Evolutionary conservation across 2,329 filamentous ascomycete species (phyloP).

Genomic region (Ascochyta fabae): DNA sequence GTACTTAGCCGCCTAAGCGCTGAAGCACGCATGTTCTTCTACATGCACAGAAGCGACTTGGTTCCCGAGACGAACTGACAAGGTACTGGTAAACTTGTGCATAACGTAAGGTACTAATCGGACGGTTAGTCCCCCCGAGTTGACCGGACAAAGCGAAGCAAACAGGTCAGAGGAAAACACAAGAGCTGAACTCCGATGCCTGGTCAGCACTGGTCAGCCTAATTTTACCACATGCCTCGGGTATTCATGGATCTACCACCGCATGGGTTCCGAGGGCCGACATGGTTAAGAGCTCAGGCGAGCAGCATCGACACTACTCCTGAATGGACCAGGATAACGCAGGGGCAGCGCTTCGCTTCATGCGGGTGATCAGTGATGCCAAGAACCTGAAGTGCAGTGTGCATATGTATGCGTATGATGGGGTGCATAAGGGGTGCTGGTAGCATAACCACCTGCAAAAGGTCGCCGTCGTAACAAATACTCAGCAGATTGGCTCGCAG

Average conservation of each 20-base stretch:
- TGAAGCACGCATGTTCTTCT: not conserved
- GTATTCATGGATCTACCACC: not conserved
- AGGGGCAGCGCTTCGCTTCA: slow-evolving; percentile 13
- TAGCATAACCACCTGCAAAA: slow-evolving; percentile 5
- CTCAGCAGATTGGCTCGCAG: slow-evolving; percentile 8
- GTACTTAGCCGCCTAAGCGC: slow-evolving; percentile 10
- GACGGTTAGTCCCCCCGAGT: not conserved
- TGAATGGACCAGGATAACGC: not conserved
- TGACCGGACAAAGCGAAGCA: slow-evolving; percentile 2
- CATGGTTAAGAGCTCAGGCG: not conserved
- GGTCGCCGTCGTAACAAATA: slow-evolving; percentile 10
- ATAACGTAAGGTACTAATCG: not conserved
- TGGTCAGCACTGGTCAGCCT: slow-evolving; percentile 2
- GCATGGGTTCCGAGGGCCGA: not conserved
- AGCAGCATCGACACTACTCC: not conserved
- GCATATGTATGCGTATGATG: slow-evolving; percentile 12
- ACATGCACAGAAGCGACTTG: slow-evolving; percentile 3
- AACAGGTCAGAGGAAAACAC: not conserved
- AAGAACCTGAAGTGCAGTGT: slow-evolving; percentile 21
- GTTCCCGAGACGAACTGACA: not conserved
- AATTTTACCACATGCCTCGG: slow-evolving; percentile 5
- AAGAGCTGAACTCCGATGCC: not conserved
- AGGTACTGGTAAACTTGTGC: not conserved
- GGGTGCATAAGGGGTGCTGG: slow-evolving; percentile 13
- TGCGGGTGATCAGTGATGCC: slow-evolving; percentile 25